phyloP scores from a whole-genome alignment of 192 early-diverging fungal genomes.

The Oehlia diaphana region DNA sequence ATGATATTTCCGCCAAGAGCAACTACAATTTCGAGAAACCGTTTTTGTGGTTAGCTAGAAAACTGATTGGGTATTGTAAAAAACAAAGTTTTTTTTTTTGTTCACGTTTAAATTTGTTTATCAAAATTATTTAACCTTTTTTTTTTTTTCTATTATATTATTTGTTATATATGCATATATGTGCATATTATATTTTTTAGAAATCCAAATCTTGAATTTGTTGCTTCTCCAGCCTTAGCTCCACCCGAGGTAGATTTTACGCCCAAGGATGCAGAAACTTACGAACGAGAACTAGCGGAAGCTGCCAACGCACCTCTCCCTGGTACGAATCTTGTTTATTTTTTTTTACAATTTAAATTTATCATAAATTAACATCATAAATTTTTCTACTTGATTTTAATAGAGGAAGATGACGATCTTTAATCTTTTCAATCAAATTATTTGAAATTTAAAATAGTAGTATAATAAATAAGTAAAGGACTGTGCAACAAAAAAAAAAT shows the following conservation, averaged over 20 bases:
- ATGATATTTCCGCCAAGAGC: slow-evolving; percentile 99
- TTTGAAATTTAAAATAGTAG: no score
- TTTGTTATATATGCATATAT: not conserved
- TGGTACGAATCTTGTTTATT: slow-evolving; percentile 30
- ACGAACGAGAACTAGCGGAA: slow-evolving; percentile 79
- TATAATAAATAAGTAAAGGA: no score
- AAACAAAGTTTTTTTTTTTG: not conserved
- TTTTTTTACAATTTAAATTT: not conserved
- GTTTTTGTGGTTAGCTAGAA: slow-evolving; percentile 99
- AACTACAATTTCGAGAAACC: slow-evolving; percentile 99
- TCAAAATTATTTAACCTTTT: not conserved
- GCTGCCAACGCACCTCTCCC: slow-evolving; percentile 90
- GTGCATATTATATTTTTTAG: slow-evolving; percentile 33
- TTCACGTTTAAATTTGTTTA: not conserved
- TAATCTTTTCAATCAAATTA: slow-evolving; percentile 30
- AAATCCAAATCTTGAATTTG: slow-evolving; percentile 94
- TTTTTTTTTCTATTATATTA: not conserved
- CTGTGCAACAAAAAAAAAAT: no score
- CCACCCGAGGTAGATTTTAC: slow-evolving; percentile 92
- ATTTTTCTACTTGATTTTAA: not conserved
- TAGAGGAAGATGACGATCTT: slow-evolving; percentile 52
- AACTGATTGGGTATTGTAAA: slow-evolving; percentile 73
- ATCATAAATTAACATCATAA: not conserved
- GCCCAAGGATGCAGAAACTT: slow-evolving; percentile 76
- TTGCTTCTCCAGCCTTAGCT: slow-evolving; percentile 93